Conservation (phyloP, 2,329 filamentous ascomycete genomes). For the Aspergillus texensis region DNA sequence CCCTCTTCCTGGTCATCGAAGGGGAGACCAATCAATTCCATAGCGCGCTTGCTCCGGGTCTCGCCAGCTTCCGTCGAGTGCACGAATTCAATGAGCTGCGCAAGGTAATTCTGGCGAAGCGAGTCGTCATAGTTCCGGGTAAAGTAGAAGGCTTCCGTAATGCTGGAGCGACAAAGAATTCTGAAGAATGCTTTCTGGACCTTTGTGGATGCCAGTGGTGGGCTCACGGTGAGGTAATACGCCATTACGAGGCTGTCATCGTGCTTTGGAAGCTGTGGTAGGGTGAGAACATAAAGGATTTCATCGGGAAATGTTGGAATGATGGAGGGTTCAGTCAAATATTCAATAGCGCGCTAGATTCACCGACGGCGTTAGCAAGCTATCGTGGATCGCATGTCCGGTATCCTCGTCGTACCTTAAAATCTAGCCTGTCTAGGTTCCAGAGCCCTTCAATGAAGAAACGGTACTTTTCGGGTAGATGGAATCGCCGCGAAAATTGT, state of each 20-base stretch:
- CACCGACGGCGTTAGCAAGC: constrained; percentile 14
- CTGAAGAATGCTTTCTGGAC: constrained; percentile 70
- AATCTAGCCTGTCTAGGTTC: constrained; percentile 74
- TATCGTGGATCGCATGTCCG: neutral
- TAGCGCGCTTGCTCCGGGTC: constrained; percentile 57
- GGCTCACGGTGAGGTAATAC: constrained; percentile 76
- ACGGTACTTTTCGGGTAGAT: constrained; percentile 74
- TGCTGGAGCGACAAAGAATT: constrained; percentile 66
- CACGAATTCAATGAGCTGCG: constrained; percentile 64
- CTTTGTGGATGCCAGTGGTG: constrained; percentile 66
- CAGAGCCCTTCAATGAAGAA: constrained; percentile 82
- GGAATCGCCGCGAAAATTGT: constrained; percentile 64
- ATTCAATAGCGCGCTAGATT: constrained; percentile 66
- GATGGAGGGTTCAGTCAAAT: constrained; percentile 77
- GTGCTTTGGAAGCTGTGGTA: constrained; percentile 56
- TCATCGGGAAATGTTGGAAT: constrained; percentile 82
- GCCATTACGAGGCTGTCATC: constrained; percentile 71
- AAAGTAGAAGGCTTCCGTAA: constrained; percentile 75
- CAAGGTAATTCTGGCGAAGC: constrained; percentile 67
- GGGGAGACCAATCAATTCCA: constrained; percentile 72
- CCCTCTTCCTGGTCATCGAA: constrained; percentile 70
- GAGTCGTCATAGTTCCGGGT: constrained; percentile 65
- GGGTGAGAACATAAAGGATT: constrained; percentile 70
- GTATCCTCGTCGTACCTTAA: constrained; percentile 53
- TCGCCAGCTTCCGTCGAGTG: constrained; percentile 47